Evolutionary conservation across 805 yeast genomes (phyloP), one percentile per base, ranked within the genome.

Genomic region (Candida anglica): DNA sequence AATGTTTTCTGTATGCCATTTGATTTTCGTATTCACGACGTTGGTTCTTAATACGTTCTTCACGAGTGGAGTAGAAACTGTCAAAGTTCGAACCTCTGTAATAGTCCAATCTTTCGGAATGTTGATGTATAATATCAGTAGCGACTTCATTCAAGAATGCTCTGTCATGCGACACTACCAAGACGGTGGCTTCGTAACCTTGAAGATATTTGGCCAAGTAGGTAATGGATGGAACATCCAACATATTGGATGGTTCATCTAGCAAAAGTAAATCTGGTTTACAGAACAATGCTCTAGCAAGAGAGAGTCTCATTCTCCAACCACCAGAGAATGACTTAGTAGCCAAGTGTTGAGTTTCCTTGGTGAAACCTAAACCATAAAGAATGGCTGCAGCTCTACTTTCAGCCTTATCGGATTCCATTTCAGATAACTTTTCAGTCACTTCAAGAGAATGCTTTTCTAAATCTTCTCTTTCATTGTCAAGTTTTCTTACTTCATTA

Each of bases 231-330:
- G 98, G 99, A 60, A 93, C 96, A 77, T 93, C 99, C 95, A 93
- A 85, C 96, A 89, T 93, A 81, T 93, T 93, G 41, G 98, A 89
- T 52, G 99, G 99, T 74, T 93, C 99, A 77, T 93, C 98, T 44
- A 93, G 74, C 55, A 93, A 69, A 46, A 93, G 70, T 44, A 93
- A 70, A 60, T 93, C 98, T 0, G 98, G 98, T 56, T 87, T 82
- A 74, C 97, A 91, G 73, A 93, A 93, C 56, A 93, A 73, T 0
- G 98, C 98, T 65, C 98, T 79, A 3, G 98, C 98, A 40, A 93
- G 73, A n/a, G 97, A 86, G 44, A 93, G 74, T 71, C 98, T 85
- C 98, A 93, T 93, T 75, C 98, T 83, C 98, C 98, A 93, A 79
- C 99, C 99, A 77, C 99, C 99, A 34, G 97, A 88, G 59, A 93